Base-by-base conservation (phyloP, 441 rosid genomes). In the Jatropha podagrica region DNA sequence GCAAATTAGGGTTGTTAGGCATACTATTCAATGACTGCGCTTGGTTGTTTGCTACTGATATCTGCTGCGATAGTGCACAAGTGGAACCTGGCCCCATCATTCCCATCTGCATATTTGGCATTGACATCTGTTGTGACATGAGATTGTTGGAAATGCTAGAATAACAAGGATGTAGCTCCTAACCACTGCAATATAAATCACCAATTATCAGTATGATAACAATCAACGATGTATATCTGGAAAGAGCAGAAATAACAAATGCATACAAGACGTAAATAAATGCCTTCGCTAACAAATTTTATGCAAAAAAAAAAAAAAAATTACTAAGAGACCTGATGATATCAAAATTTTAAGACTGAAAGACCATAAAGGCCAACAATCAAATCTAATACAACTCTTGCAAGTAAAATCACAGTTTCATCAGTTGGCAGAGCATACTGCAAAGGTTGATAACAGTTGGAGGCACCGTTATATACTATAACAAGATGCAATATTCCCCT, bases 61-160 rank as follows among this genome's bases (percentile, higher is more conserved):
- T 72, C 77, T 77, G 83, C 65, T 84, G 88, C 6, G 81, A 71
- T 40, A 54, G 70, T 14, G 81, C 40, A 66, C 44, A 79, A 17
- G 51, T 48, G 51, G 75, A 74, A 37, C 64, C 78, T 17, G 83
- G 48, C 49, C 72, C 81, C 71, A 71, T 23, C 59, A 75, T 69
- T 65, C 84, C 85, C 80, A 83, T 80, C 20, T 77, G 88, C 80
- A 77, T 79, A 69, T 80, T 77, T 58, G 83, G 81, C 27, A 83
- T 72, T 7, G 85, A 55, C 48, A 86, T 66, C 41, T 79, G 84
- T 74, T 88, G 89, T 26, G 90, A 83, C 32, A 85, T 86, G 60
- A 90, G 81, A 85, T 88, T 75, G 80, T 87, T 84, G 20, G 90
- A 82, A 91, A 90, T 88, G 42, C 69, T 77, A 78, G 65, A 72